Evolutionary conservation across 139 green algal species (phyloP).

Genomic region (Ulvella scutata): DNA sequence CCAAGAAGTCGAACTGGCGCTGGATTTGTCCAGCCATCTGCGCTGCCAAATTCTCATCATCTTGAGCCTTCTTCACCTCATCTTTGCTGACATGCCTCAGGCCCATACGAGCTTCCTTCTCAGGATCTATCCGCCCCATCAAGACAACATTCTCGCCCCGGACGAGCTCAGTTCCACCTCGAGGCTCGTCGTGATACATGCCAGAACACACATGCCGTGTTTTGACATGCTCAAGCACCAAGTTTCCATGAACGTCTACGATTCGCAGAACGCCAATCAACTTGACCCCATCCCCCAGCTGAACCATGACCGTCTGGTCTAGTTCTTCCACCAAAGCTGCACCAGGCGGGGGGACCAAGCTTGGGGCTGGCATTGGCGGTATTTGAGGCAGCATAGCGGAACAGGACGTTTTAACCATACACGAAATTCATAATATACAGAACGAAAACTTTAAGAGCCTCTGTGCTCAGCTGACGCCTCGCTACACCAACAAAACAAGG

Average conservation of each 20-base stretch:
- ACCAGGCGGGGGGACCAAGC: conserved; percentile 28
- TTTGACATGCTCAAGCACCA: conserved; percentile 46
- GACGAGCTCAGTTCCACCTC: conserved; percentile 8
- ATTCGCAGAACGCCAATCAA: conserved; percentile 39
- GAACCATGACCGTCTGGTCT: conserved; percentile 43
- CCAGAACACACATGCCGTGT: not conserved
- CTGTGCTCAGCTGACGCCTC: no score
- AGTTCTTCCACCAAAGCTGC: conserved; percentile 48
- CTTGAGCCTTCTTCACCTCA: not conserved
- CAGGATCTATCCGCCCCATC: conserved; percentile 55
- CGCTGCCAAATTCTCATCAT: not conserved
- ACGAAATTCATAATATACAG: no score
- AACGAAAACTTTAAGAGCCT: no score
- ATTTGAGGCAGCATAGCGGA: no score
- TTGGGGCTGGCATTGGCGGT: no score
- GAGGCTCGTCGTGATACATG: not conserved
- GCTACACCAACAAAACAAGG: no score
- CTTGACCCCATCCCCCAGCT: conserved; percentile 45
- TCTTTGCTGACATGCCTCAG: conserved; percentile 26
- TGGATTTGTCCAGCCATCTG: not conserved
- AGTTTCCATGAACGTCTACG: conserved; percentile 69
- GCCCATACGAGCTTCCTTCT: conserved; percentile 30
- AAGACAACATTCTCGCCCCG: conserved; percentile 77
- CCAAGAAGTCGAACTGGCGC: not conserved
- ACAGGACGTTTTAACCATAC: no score